Percentiles rank a stretch among this genome's conserved stretches.
Conservation (phyloP, 352 stramenopile species). For the Globisporangium heterothallicum region DNA sequence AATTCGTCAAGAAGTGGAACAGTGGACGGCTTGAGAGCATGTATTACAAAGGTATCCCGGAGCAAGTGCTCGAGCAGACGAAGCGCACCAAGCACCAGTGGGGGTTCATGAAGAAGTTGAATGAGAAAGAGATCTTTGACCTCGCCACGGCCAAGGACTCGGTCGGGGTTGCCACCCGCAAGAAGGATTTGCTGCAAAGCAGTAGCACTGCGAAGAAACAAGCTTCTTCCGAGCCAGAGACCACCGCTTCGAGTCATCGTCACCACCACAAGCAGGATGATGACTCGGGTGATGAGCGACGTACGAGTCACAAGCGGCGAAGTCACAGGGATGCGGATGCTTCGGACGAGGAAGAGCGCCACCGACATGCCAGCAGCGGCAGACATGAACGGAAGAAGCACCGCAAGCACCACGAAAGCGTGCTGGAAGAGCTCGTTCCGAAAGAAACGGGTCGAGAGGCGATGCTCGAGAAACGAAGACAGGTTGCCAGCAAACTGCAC, state of each 20-base stretch:
- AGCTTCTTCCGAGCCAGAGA: neutral
- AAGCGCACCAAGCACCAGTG: constrained; percentile 68
- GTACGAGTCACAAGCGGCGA: neutral
- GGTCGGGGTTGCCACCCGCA: constrained; percentile 62
- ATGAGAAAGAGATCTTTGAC: constrained; percentile 54
- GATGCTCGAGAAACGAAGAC: constrained; percentile 48
- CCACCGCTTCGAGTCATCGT: neutral
- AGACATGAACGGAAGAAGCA: constrained; percentile 30
- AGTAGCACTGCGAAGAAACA: neutral
- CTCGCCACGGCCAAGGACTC: constrained; percentile 64
- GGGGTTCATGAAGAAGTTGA: constrained; percentile 53
- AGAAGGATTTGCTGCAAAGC: constrained; percentile 31
- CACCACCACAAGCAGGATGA: neutral
- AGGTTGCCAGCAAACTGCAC: constrained; percentile 41
- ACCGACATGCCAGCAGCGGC: constrained; percentile 11
- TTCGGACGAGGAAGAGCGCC: constrained; percentile 11
- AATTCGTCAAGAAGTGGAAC: constrained; percentile 72
- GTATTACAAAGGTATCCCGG: constrained; percentile 63
- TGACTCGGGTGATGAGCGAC: neutral
- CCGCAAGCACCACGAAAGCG: constrained; percentile 31
- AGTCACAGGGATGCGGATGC: constrained; percentile 14
- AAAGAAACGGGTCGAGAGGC: constrained; percentile 63
- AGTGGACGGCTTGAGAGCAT: constrained; percentile 37
- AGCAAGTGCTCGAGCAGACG: constrained; percentile 58
- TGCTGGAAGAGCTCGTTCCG: constrained; percentile 55